phyloP scores from a whole-genome alignment of 306 rosid species.

The Lotus japonicus region DNA sequence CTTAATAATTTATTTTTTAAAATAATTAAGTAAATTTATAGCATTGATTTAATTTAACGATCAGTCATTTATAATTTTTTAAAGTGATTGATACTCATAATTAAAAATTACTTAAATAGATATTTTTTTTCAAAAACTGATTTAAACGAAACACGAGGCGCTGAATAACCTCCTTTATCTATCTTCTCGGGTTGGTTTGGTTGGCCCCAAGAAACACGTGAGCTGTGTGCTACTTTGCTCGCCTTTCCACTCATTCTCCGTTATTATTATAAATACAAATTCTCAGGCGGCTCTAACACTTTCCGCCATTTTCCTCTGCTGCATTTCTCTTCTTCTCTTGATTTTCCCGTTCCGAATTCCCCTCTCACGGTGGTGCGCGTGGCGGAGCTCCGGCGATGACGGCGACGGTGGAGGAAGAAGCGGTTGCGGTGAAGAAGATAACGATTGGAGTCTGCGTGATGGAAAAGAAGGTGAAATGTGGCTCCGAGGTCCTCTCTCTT shows the following conservation, averaged over 20 bases:
- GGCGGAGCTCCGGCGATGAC: neutral
- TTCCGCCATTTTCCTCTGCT: conserved; percentile 8
- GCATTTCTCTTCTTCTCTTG: neutral
- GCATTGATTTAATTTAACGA: too few relatives aligned
- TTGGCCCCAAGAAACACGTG: neutral
- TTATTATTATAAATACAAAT: conserved; percentile 6
- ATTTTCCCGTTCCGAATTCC: conserved; percentile 10
- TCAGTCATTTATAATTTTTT: too few relatives aligned
- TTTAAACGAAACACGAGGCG: neutral
- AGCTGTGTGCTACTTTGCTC: neutral
- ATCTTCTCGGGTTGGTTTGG: neutral
- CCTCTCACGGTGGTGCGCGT: neutral
- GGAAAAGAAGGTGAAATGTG: conserved; percentile 99
- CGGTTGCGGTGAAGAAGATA: conserved; percentile 34
- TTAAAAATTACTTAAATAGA: too few relatives aligned
- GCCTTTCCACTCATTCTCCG: neutral
- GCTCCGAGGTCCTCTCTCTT: conserved; percentile 56
- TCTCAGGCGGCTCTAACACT: neutral
- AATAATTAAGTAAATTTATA: too few relatives aligned
- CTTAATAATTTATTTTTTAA: too few relatives aligned
- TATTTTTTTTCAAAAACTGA: neutral
- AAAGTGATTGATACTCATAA: too few relatives aligned
- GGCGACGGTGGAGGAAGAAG: conserved; percentile 15
- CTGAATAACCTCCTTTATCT: neutral
- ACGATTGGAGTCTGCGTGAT: conserved; percentile 92